Percentiles rank a stretch among this genome's conserved stretches.
Conservation (phyloP, 2,329 filamentous ascomycete genomes). For the Nigrograna mackinnonii region DNA sequence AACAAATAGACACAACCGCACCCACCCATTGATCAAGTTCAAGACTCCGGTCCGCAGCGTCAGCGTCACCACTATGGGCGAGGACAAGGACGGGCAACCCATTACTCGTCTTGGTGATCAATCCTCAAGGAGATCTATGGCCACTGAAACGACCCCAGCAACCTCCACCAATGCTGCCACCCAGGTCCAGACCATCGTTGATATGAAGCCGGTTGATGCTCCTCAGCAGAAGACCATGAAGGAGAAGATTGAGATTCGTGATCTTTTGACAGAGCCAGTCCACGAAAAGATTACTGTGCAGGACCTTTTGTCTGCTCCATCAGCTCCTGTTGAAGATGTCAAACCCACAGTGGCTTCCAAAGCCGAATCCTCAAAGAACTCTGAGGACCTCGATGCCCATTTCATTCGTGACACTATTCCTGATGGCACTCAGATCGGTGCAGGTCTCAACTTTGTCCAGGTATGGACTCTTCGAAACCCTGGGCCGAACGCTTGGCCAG, state of each 20-base stretch:
- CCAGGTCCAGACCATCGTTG: conserved; percentile 66
- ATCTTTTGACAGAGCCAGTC: conserved; percentile 39
- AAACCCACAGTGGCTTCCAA: conserved; percentile 17
- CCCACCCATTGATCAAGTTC: conserved; percentile 97
- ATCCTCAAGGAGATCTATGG: conserved; percentile 47
- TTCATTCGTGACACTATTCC: conserved; percentile 79
- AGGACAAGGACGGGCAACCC: conserved; percentile 68
- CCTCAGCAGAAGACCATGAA: conserved; percentile 37
- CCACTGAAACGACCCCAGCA: conserved; percentile 55
- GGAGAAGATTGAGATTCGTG: conserved; percentile 46
- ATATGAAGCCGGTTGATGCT: conserved; percentile 62
- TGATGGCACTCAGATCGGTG: conserved; percentile 74
- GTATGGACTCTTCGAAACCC: conserved; percentile 91
- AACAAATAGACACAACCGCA: conserved; percentile 83
- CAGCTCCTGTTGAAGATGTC: conserved; percentile 18
- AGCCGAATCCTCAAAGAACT: conserved; percentile 9
- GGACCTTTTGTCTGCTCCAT: conserved; percentile 18
- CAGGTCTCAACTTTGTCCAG: conserved; percentile 79
- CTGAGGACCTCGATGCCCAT: conserved; percentile 59
- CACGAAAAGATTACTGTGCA: conserved; percentile 37
- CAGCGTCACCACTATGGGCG: conserved; percentile 81
- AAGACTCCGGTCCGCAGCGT: conserved; percentile 89
- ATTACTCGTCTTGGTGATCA: conserved; percentile 76
- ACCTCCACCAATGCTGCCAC: conserved; percentile 57
- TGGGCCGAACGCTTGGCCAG: conserved; percentile 79